Base-by-base conservation (phyloP, 2,329 filamentous ascomycete genomes). In the Venturia asperata region DNA sequence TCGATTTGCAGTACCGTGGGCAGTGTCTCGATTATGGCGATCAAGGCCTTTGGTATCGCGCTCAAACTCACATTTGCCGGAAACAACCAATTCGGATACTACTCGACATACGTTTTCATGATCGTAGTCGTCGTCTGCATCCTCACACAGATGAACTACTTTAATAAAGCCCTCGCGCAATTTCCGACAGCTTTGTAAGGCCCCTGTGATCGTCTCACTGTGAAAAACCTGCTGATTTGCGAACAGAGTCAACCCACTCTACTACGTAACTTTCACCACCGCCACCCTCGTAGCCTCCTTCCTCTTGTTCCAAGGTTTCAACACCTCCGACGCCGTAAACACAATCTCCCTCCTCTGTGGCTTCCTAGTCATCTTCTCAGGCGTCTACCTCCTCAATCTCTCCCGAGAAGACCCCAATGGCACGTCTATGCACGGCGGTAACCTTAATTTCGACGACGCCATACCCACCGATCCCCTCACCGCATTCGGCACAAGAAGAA, bases 111-210 rank as follows among this genome's bases (percentile, higher is more conserved):
- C 72, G 92, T 97, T 68, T 99, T 99, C 76, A 87, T 93, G 77
- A 97, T 99, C 69, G 85, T 97, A 69, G 94, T 92, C 0, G 82
- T 83, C 3, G 91, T 97, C 69, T 99, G 94, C 80, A 97, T 99
- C 74, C 77, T 99, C 70, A 97, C 92, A 10, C 94, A 99, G 81
- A 97, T 99, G 94, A 99, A 99, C 78, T 99, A 99, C 78, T 96
- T 99, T 79, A 99, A 99, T 82, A 99, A 99, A 78, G 94, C 94
- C 9, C 80, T 99, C 67, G 95, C 91, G 76, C 92, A 95, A 72
- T 99, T 97, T 78, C 93, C 91, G 39, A 97, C 94, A 41, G 96
- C 95, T 71, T 96, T 99, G 92, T 96, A 83, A 75, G 90, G 81
- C 61, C 24, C 49, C 42, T n/a, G n/a, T 13, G 3, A 5, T 24